These are phyloP conservation scores for Ophiobolus disseminans DNA, from an alignment of 2,329 filamentous ascomycete genomes.

Conservation along the genomic window DNA sequence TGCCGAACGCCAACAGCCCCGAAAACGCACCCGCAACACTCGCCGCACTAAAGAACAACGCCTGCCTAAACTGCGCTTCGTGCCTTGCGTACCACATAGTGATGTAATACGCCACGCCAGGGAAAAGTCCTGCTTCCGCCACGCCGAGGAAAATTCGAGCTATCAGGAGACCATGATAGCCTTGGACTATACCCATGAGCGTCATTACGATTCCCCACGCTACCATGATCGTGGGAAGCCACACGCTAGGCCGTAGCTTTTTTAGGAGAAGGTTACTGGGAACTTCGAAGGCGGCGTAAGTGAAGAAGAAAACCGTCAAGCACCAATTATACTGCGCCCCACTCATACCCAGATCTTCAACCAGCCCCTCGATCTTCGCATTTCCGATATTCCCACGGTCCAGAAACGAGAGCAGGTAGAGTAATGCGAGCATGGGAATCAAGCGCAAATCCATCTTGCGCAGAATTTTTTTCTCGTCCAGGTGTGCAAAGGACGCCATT, in stretches of 20 bases:
- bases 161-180: constrained; percentile 55
- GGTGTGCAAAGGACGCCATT: constrained; percentile 41
- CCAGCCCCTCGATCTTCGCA: constrained; percentile 49
- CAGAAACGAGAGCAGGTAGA: constrained; percentile 49
- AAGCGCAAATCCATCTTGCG: constrained; percentile 51
- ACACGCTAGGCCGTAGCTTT: constrained; percentile 58
- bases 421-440: constrained; percentile 49
- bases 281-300: constrained; percentile 56
- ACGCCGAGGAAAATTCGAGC: constrained; percentile 56
- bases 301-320: constrained; percentile 69
- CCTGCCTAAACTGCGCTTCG: constrained; percentile 64
- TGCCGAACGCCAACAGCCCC: constrained; percentile 63
- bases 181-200: constrained; percentile 57
- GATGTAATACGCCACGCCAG: constrained; percentile 59
- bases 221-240: constrained; percentile 57
- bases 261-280: constrained; percentile 70
- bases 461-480: constrained; percentile 50
- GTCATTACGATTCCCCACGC: constrained; percentile 60
- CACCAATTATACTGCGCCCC: constrained; percentile 70
- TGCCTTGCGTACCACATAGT: constrained; percentile 70
- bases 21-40: constrained; percentile 67
- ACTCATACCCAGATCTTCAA: constrained; percentile 35
- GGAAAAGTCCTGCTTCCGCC: constrained; percentile 46
- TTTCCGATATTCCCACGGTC: constrained; percentile 52
- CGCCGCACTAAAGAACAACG: constrained; percentile 66